Evolutionary conservation across 2,329 filamentous ascomycete species (phyloP).

Genomic region (Dryadomyces quercus-mongolicae): DNA sequence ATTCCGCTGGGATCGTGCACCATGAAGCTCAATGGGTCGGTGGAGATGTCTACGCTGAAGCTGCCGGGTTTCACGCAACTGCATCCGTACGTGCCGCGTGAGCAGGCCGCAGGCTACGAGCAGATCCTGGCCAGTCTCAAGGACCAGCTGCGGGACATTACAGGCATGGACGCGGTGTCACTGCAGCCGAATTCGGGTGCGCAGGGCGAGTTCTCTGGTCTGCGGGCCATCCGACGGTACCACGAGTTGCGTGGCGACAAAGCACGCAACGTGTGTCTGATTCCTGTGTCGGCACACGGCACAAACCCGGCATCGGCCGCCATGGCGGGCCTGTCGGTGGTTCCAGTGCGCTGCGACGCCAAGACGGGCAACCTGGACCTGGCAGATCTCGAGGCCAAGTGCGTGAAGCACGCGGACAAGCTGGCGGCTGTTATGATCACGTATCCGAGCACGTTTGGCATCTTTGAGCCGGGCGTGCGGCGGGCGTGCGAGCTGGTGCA

Average conservation of each 20-base stretch:
- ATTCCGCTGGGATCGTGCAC: constrained; percentile 94
- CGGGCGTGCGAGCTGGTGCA: constrained; percentile 79
- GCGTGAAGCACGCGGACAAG: constrained; percentile 73
- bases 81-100: constrained; percentile 64
- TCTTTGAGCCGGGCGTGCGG: constrained; percentile 85
- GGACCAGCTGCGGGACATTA: constrained; percentile 66
- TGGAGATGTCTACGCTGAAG: constrained; percentile 82
- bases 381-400: constrained; percentile 74
- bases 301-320: constrained; percentile 92
- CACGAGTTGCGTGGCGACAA: constrained; percentile 55
- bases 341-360: constrained; percentile 80
- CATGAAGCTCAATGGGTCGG: constrained; percentile 94
- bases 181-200: constrained; percentile 93
- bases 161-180: constrained; percentile 80
- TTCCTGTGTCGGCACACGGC: constrained; percentile 88
- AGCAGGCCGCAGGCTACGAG: constrained; percentile 55
- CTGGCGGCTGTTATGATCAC: constrained; percentile 94
- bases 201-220: constrained; percentile 86
- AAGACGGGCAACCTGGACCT: constrained; percentile 85
- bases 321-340: constrained; percentile 92
- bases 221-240: constrained; percentile 79
- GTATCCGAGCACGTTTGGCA: constrained; percentile 88
- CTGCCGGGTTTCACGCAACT: constrained; percentile 64
- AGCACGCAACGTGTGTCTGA: constrained; percentile 83
- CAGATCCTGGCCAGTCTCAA: constrained; percentile 62